Evolutionary conservation across 768 basidiomycete genomes (phyloP).

Genomic region (Calocera viscosa): DNA sequence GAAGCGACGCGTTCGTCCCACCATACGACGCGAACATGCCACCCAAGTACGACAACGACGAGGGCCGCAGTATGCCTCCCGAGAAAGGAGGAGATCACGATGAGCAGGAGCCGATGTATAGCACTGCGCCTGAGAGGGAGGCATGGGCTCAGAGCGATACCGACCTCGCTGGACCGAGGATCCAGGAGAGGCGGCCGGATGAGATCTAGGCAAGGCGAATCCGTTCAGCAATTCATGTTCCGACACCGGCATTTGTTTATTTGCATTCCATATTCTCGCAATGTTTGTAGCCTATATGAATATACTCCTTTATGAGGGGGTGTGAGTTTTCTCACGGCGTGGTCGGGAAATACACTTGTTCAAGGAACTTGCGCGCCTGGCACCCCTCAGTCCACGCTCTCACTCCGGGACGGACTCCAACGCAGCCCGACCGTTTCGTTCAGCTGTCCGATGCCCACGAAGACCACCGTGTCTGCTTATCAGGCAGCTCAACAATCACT

Average conservation of each 20-base stretch:
- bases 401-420: no score
- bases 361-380: no score
- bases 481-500: no score
- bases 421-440: no score
- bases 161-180: conserved; percentile 5
- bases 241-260: neutral
- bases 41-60: neutral
- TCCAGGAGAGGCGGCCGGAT: conserved; percentile 2
- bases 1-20: neutral
- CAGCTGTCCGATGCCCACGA: no score
- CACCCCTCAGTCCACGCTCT: no score
- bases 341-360: no score
- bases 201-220: neutral
- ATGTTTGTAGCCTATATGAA: neutral
- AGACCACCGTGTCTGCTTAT: no score
- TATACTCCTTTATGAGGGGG: neutral
- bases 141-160: conserved; percentile 1
- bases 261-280: neutral
- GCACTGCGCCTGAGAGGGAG: neutral
- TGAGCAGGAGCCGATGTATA: neutral
- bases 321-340: no score
- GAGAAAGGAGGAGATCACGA: neutral
- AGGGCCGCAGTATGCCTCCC: neutral
- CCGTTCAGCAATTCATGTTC: neutral
- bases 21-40: conserved; percentile 1